Conservation (phyloP, 1,139 yeast genomes). For the Magnusiomyces tetraspermus region DNA sequence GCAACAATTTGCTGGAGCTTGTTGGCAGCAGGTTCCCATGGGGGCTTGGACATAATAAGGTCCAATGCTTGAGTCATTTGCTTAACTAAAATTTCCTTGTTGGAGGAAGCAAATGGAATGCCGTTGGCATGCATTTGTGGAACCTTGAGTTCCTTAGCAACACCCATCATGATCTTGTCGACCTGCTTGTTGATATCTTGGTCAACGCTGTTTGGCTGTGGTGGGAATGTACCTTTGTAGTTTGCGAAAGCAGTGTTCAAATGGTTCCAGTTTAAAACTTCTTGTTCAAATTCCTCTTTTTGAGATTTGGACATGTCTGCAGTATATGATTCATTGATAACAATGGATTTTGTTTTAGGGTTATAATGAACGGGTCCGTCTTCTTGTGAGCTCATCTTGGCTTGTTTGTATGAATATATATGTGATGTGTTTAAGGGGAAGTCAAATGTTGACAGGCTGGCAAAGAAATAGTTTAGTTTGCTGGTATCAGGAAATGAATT, state of each 20-base stretch:
- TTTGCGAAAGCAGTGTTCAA: not conserved
- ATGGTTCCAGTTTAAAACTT: constrained; percentile 32
- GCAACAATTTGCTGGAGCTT: constrained; percentile 69
- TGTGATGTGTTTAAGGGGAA: not conserved
- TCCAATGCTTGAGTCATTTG: constrained; percentile 71
- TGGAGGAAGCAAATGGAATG: constrained; percentile 18
- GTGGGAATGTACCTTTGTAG: not conserved
- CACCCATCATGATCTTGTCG: constrained; percentile 65
- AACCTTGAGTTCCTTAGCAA: constrained; percentile 52
- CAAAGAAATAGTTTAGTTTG: too few relatives aligned
- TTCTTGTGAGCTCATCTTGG: not conserved
- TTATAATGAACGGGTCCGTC: constrained; percentile 3
- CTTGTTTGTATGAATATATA: too few relatives aligned
- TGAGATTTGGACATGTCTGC: constrained; percentile 5
- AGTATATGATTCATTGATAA: constrained; percentile 2
- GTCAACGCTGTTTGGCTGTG: constrained; percentile 44
- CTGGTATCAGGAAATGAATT: too few relatives aligned
- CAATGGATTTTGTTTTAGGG: constrained; percentile 9
- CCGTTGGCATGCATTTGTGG: constrained; percentile 49
- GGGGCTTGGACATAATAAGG: constrained; percentile 69
- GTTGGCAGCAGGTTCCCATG: constrained; percentile 76
- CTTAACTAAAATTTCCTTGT: constrained; percentile 56
- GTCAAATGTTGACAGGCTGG: too few relatives aligned
- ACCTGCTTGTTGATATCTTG: constrained; percentile 45
- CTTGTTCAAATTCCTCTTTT: constrained; percentile 22